Conservation (phyloP, 2,329 filamentous ascomycete species). For the Aspergillus novoparasiticus region DNA sequence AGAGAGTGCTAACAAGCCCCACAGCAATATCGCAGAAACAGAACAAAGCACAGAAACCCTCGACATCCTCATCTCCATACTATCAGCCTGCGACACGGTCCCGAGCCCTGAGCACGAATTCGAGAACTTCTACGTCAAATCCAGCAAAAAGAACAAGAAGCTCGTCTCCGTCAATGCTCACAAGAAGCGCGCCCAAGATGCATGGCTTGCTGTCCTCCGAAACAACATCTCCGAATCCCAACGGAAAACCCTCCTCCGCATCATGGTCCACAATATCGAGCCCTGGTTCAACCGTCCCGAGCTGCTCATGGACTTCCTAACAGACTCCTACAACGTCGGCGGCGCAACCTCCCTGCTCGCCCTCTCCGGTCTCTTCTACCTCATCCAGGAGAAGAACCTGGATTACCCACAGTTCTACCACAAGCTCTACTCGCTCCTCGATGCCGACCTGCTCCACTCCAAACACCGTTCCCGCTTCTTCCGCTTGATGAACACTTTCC, state of each 20-base stretch:
- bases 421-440: constrained; percentile 91
- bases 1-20: not conserved
- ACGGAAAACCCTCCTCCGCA: constrained; percentile 74
- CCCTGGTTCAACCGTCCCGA: constrained; percentile 90
- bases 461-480: constrained; percentile 94
- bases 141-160: constrained; percentile 69
- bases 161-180: constrained; percentile 69
- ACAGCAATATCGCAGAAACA: constrained; percentile 38
- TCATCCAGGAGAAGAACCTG: constrained; percentile 90
- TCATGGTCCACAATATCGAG: constrained; percentile 76
- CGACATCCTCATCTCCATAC: constrained; percentile 41
- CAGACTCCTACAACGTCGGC: constrained; percentile 86
- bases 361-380: constrained; percentile 88
- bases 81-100: constrained; percentile 64
- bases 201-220: constrained; percentile 79
- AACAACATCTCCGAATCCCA: constrained; percentile 68
- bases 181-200: constrained; percentile 79
- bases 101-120: constrained; percentile 52
- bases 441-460: constrained; percentile 84
- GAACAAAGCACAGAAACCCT: constrained; percentile 32
- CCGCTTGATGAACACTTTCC: constrained; percentile 85
- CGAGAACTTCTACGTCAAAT: constrained; percentile 40
- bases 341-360: constrained; percentile 86
- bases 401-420: constrained; percentile 94
- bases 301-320: constrained; percentile 91